Percentiles rank a stretch among this genome's conserved stretches.
phyloP scores from a whole-genome alignment of 345 rosid species.

The Linum lewisii region DNA sequence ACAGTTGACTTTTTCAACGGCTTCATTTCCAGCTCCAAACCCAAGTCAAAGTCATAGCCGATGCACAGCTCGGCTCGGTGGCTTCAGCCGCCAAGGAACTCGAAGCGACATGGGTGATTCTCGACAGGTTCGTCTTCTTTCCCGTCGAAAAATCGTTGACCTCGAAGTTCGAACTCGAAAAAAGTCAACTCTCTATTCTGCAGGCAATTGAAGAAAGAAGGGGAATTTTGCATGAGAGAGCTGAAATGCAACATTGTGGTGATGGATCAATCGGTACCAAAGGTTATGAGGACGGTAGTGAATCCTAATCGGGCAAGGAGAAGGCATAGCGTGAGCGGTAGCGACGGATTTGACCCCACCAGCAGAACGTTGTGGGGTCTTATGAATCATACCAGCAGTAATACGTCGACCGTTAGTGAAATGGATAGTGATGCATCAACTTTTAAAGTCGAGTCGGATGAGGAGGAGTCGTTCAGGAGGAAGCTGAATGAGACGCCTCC shows the following conservation, averaged over 20 bases:
- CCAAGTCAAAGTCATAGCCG: constrained; percentile 20
- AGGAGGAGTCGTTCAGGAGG: constrained; percentile 4
- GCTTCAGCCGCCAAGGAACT: constrained; percentile 22
- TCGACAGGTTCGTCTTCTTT: constrained; percentile 21
- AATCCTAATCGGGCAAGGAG: constrained; percentile 9
- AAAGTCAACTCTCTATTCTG: not conserved
- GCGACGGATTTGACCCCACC: no score
- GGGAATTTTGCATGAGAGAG: constrained; percentile 23
- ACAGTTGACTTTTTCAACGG: not conserved
- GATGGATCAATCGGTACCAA: constrained; percentile 26
- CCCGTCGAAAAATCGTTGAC: no score
- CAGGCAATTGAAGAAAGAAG: constrained; percentile 32
- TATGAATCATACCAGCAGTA: not conserved
- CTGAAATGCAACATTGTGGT: constrained; percentile 29
- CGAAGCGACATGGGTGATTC: constrained; percentile 29
- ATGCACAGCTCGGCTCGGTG: constrained; percentile 24
- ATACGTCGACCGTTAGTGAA: constrained; percentile 16
- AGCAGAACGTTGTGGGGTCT: not conserved
- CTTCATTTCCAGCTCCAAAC: constrained; percentile 17
- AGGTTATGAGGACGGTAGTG: constrained; percentile 21
- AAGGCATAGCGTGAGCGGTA: not conserved
- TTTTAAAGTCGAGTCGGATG: constrained; percentile 5
- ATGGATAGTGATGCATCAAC: constrained; percentile 10
- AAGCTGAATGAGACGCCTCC: not conserved
- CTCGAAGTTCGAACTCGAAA: no score